Evolutionary conservation across 805 yeast genomes (phyloP).

Genomic region (Candida chauliodis): DNA sequence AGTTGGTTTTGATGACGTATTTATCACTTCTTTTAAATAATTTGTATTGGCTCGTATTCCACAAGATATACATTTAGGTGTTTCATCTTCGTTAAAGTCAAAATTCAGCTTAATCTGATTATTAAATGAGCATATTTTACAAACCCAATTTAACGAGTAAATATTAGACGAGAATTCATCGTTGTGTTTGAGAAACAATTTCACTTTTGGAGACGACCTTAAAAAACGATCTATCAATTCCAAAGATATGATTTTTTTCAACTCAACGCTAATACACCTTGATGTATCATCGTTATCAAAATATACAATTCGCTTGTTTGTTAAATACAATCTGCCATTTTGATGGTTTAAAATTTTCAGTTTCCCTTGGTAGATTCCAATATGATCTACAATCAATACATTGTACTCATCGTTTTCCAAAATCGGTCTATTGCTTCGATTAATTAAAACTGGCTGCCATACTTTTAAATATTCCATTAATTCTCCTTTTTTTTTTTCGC

Average conservation of each 20-base stretch:
- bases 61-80: conserved; percentile 39
- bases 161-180: not conserved
- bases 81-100: conserved; percentile 15
- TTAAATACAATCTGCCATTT: conserved; percentile 74
- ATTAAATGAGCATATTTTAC: conserved; percentile 82
- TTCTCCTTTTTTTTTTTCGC: not conserved
- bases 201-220: conserved; percentile 77
- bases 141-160: conserved; percentile 57
- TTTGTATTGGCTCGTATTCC: conserved; percentile 28
- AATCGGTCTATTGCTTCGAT: conserved; percentile 38
- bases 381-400: conserved; percentile 30
- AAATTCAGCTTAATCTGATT: conserved; percentile 34
- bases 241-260: conserved; percentile 37
- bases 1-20: not conserved
- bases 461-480: conserved; percentile 15
- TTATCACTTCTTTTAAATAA: conserved; percentile 5
- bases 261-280: conserved; percentile 44
- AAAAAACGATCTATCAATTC: conserved; percentile 56
- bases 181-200: conserved; percentile 19
- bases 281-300: conserved; percentile 47
- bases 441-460: conserved; percentile 36
- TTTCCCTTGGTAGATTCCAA: conserved; percentile 80
- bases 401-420: conserved; percentile 29
- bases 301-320: conserved; percentile 69
- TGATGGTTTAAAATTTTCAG: conserved; percentile 61